These are phyloP conservation scores for Fusarium oligoseptatum DNA, from an alignment of 2,329 filamentous ascomycete genomes.

Conservation along the genomic window DNA sequence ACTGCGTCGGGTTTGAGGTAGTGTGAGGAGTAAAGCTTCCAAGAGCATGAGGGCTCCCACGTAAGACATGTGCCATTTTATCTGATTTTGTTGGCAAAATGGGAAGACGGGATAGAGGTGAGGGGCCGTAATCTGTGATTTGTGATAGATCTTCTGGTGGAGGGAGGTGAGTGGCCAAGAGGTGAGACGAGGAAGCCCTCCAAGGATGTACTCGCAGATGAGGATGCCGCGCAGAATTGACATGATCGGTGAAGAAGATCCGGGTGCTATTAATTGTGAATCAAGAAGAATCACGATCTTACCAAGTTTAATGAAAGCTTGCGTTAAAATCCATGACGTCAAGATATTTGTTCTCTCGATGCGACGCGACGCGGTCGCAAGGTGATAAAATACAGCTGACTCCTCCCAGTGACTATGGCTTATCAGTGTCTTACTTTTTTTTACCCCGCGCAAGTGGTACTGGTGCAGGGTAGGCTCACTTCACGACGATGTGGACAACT, in stretches of 20 bases:
- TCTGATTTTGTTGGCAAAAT: background rate
- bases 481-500: background rate
- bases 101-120: background rate
- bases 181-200: background rate
- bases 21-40: background rate
- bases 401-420: background rate
- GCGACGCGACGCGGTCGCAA: background rate
- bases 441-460: background rate
- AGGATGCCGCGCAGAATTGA: background rate
- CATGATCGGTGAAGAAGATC: background rate
- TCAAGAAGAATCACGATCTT: background rate
- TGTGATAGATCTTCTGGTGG: background rate
- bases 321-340: background rate
- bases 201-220: background rate
- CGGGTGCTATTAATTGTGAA: fast-evolving
- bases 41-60: background rate
- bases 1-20: background rate
- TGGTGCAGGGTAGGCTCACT: background rate
- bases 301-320: background rate
- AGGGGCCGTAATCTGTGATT: background rate
- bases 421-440: background rate
- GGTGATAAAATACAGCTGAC: background rate
- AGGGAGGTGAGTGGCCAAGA: background rate
- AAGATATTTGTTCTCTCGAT: background rate
- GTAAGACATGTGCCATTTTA: background rate